Evolutionary conservation across 192 early-diverging fungal species (phyloP), one percentile per base, ranked within the genome.

Genomic region (Umbelopsis sp.): DNA sequence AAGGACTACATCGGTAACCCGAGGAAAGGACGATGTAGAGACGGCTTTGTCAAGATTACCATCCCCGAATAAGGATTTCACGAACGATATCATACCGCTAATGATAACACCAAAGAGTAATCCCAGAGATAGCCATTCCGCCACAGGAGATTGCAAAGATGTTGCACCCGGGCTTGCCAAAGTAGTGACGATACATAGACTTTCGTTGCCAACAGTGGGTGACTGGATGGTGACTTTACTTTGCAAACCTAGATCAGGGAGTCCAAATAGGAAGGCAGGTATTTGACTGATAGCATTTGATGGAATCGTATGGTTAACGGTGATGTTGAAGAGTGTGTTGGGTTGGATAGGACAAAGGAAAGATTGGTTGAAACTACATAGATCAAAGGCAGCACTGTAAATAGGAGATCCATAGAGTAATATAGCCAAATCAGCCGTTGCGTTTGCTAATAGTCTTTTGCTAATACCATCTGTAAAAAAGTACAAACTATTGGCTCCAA

Each of bases 251-350:
- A 70, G 47, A 53, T 70, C 68, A 0, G 68, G 68, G 26, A 70
- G 68, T 16, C 45, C 45, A 25, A 70, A 70, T 24, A 70, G 45
- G 32, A 70, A 70, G 22, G 68, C 4, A 29, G 68, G 68, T 24
- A 70, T 29, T 17, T 50, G 4, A 50, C 21, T 11, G 26, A 41
- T 38, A 44, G 31, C 21, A 9, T 22, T 25, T 8, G 29, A 21
- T 10, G 68, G 68, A 4, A 53, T 16, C 3, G 49, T 36, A 6
- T 53, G 47, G 45, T 45, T 50, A 5, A 22, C 38, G 0, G 68
- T 70, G 26, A 70, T 22, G 25, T 70, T 70, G 68, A 70, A 70
- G 20, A 22, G 45, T 12, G 49, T 38, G 45, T 50, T 70, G 47
- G 68, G 29, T 34, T 34, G 68, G 7, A 70, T 70, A 12, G 68